Conservation (phyloP, 805 yeast genomes). For the Cyberlindnera mrakii region DNA sequence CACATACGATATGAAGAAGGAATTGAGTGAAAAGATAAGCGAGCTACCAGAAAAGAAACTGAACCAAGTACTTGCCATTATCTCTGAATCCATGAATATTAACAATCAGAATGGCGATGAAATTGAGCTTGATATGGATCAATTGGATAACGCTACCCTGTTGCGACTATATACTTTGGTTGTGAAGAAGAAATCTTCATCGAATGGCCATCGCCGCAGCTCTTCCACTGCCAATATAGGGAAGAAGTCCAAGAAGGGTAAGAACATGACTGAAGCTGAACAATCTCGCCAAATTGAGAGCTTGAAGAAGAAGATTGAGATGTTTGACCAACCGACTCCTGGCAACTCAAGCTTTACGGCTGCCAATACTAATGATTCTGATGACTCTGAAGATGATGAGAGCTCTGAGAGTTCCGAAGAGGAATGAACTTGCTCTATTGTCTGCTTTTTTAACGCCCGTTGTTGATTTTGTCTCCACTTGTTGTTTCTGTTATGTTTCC, state of each 20-base stretch:
- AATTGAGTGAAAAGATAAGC: constrained; percentile 79
- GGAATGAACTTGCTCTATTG: constrained; percentile 35
- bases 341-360: constrained; percentile 17
- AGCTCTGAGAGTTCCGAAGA: constrained; percentile 70
- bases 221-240: constrained; percentile 1
- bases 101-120: constrained; percentile 68
- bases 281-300: constrained; percentile 62
- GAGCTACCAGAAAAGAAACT: constrained; percentile 73
- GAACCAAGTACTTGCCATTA: constrained; percentile 77
- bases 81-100: constrained; percentile 68
- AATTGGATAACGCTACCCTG: constrained; percentile 77
- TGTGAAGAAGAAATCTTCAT: constrained; percentile 36
- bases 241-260: constrained; percentile 41
- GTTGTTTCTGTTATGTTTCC: background rate
- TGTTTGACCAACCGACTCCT: constrained; percentile 40
- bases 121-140: constrained; percentile 94
- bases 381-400: constrained; percentile 46
- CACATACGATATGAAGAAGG: constrained; percentile 95
- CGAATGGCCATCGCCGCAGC: constrained; percentile 2
- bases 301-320: constrained; percentile 69
- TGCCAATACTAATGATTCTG: constrained; percentile 31
- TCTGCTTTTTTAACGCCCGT: background rate
- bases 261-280: constrained; percentile 59
- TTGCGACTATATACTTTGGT: constrained; percentile 81
- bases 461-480: background rate